These are phyloP conservation scores for Colletotrichum australisinense DNA, from an alignment of 2,329 filamentous ascomycete species.

Conservation along the genomic window DNA sequence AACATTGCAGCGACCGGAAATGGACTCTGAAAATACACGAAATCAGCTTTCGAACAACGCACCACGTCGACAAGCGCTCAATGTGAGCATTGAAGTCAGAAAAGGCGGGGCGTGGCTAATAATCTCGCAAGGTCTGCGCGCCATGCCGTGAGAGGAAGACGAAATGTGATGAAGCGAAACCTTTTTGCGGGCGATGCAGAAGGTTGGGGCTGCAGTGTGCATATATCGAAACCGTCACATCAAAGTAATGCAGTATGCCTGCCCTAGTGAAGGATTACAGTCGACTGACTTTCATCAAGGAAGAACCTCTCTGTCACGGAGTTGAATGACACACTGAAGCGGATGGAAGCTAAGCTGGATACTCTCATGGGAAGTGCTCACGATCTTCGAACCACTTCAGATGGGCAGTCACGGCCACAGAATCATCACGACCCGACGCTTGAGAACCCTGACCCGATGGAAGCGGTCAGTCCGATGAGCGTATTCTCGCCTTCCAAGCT, in stretches of 20 bases:
- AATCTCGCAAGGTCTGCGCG: not conserved
- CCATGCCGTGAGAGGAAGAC: not conserved
- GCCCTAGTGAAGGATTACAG: too few species aligned
- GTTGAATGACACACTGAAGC: not conserved
- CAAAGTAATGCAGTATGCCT: not conserved
- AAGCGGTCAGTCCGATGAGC: not conserved
- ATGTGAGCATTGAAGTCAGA: not conserved
- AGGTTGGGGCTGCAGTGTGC: not conserved
- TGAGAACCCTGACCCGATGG: not conserved
- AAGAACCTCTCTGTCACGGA: not conserved
- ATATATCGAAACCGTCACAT: not conserved
- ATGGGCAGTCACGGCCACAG: not conserved
- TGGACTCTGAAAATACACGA: not conserved
- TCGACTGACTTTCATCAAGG: not conserved
- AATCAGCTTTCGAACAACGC: not conserved
- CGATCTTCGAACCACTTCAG: not conserved
- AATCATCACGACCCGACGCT: not conserved
- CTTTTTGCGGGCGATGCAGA: not conserved
- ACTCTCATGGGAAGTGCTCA: not conserved
- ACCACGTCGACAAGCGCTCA: not conserved
- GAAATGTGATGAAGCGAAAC: not conserved
- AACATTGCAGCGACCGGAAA: not conserved
- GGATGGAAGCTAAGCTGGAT: not conserved
- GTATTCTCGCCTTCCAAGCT: not conserved
- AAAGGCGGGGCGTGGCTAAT: not conserved